Conservation (phyloP, 106 monocot genomes). For the Phalaenopsis aphrodite region DNA sequence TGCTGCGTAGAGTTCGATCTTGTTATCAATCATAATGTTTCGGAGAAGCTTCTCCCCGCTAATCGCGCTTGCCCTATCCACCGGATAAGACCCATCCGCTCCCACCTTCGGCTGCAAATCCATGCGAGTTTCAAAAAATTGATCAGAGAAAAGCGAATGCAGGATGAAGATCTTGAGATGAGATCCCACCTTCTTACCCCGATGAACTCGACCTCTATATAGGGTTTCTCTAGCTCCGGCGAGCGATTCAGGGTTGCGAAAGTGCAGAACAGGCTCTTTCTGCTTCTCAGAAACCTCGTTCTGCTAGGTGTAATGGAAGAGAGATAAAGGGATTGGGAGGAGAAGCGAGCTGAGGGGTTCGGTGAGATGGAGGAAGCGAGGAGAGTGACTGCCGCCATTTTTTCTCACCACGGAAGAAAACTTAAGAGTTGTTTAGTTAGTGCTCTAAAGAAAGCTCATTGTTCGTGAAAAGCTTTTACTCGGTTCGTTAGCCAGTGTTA, state of each 20-base stretch:
- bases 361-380: not conserved
- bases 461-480: too few relatives aligned
- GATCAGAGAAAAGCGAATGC: not conserved
- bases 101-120: conserved; percentile 44
- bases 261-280: conserved; percentile 2
- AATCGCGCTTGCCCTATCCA: conserved; percentile 32
- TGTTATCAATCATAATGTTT: conserved; percentile 74
- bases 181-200: conserved; percentile 20
- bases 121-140: not conserved
- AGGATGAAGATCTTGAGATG: not conserved
- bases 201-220: conserved; percentile 52
- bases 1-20: conserved; percentile 82
- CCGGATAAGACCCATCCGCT: conserved; percentile 47
- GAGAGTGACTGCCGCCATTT: not conserved
- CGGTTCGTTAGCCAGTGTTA: too few relatives aligned
- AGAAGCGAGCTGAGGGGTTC: not conserved
- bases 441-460: too few relatives aligned
- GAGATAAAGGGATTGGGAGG: not conserved
- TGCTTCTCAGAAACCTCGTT: not conserved
- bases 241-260: conserved; percentile 19
- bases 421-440: too few relatives aligned
- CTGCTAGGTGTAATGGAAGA: not conserved
- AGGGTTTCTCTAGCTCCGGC: conserved; percentile 17
- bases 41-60: conserved; percentile 91
- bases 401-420: too few relatives aligned